phyloP scores from a whole-genome alignment of 805 yeast genomes.

The Blastobotrys muscicola region DNA sequence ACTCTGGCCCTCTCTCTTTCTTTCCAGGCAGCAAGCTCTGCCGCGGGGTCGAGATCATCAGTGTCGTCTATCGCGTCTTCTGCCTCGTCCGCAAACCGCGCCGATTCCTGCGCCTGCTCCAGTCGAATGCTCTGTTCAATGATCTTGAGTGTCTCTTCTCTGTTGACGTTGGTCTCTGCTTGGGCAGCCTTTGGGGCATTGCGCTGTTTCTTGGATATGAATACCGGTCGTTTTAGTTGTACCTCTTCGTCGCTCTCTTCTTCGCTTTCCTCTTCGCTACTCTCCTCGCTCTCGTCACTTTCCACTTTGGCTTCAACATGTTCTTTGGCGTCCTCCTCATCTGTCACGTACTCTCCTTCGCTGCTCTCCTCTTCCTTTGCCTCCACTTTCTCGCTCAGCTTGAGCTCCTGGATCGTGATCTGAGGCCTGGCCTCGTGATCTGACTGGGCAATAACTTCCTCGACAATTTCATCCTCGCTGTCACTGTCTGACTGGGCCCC shows the following conservation, averaged over 20 bases:
- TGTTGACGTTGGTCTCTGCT: slow-evolving; percentile 5
- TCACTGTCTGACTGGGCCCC: slow-evolving; percentile 18
- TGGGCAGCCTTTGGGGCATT: slow-evolving; percentile 4
- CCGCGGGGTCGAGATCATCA: slow-evolving; percentile 46
- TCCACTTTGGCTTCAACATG: slow-evolving; percentile 1
- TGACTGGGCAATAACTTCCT: slow-evolving; percentile 3
- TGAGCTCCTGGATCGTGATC: too few species aligned
- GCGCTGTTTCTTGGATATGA: slow-evolving; percentile 22
- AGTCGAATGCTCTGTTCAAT: slow-evolving; percentile 23
- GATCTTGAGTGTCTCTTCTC: slow-evolving; percentile 17
- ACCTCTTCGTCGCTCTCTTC: slow-evolving; percentile 1
- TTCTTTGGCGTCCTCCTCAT: not conserved
- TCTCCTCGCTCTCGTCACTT: not conserved
- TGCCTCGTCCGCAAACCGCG: slow-evolving; percentile 16
- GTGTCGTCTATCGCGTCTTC: slow-evolving; percentile 43
- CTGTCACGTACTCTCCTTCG: too few species aligned
- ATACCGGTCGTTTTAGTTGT: slow-evolving; percentile 20
- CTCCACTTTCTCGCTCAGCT: too few species aligned
- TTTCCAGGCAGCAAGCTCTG: slow-evolving; percentile 36
- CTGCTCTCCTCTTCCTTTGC: too few species aligned
- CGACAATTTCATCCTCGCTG: slow-evolving; percentile 15
- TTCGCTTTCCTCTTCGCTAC: too few species aligned
- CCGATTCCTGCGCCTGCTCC: slow-evolving; percentile 19
- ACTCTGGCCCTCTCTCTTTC: slow-evolving; percentile 32
- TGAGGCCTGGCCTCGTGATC: too few species aligned